Conservation (phyloP, 768 basidiomycete genomes). For the Tylopilus sp. region DNA sequence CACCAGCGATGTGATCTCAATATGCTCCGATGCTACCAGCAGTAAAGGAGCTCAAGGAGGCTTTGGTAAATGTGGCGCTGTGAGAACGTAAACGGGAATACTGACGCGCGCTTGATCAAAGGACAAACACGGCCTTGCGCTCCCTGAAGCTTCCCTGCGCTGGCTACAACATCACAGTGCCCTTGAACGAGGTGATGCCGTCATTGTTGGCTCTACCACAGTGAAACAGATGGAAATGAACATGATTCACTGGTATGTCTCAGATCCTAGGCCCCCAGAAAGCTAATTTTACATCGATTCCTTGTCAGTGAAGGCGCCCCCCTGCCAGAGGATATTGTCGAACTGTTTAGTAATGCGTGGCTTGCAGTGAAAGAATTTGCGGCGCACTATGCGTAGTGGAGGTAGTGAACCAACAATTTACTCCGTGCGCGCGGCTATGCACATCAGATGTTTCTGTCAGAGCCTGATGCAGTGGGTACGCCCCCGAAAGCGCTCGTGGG, state of each 20-base stretch:
- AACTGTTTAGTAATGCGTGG: conserved; percentile 12
- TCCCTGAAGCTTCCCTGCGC: conserved; percentile 9
- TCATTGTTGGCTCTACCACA: conserved; percentile 38
- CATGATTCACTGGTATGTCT: conserved; percentile 13
- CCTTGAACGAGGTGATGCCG: conserved; percentile 20
- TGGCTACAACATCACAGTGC: conserved; percentile 21
- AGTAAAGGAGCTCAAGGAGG: conserved; percentile 13
- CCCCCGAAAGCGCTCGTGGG: background rate
- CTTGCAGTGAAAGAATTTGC: conserved; percentile 2
- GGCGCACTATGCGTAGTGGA: conserved; percentile 11
- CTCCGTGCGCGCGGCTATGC: no score
- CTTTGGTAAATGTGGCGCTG: background rate
- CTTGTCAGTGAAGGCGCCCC: conserved; percentile 18
- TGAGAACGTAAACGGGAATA: background rate
- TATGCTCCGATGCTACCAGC: conserved; percentile 13
- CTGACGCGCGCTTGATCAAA: background rate
- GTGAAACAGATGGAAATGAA: conserved; percentile 34
- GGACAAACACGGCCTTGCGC: conserved; percentile 8
- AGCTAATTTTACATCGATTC: background rate
- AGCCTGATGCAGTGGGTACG: background rate
- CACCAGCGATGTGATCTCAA: conserved; percentile 7
- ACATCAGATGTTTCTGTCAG: background rate
- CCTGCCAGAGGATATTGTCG: conserved; percentile 10
- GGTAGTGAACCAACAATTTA: background rate
- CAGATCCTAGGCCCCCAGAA: background rate